Conservation (phyloP, 2,329 filamentous ascomycete species). For the Cercospora janseana region DNA sequence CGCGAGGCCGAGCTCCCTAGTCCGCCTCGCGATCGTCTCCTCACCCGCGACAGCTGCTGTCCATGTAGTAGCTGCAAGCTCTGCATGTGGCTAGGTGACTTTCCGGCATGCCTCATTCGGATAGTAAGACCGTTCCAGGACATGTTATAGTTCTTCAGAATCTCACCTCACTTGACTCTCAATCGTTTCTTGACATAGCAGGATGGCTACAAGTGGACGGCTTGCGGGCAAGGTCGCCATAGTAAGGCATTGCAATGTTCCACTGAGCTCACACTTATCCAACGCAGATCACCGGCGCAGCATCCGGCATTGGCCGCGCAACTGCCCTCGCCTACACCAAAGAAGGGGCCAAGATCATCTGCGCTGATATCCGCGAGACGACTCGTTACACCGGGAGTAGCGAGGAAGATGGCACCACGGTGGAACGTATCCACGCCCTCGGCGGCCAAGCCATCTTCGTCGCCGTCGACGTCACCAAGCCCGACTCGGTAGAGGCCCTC, state of each 20-base stretch:
- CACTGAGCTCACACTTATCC: not conserved
- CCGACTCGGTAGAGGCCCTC: slow-evolving; percentile 27
- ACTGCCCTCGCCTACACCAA: slow-evolving; percentile 30
- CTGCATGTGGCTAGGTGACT: not conserved
- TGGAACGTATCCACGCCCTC: slow-evolving; percentile 34
- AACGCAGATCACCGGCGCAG: slow-evolving; percentile 31
- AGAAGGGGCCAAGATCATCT: slow-evolving; percentile 33
- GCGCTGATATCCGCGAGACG: slow-evolving; percentile 31
- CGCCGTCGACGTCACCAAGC: slow-evolving; percentile 37
- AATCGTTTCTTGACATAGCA: not conserved
- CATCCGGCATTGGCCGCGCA: slow-evolving; percentile 32
- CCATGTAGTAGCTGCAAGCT: not conserved
- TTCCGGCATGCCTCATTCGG: not conserved
- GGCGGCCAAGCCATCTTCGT: slow-evolving; percentile 41
- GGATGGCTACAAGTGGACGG: slow-evolving; percentile 22
- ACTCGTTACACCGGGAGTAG: slow-evolving; percentile 19
- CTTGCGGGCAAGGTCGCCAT: slow-evolving; percentile 34
- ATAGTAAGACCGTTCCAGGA: not conserved
- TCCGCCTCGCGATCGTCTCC: not conserved
- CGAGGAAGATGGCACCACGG: slow-evolving; percentile 33
- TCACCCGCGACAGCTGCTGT: not conserved
- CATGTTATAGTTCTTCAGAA: not conserved
- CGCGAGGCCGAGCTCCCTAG: not conserved
- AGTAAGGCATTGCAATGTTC: slow-evolving; percentile 11
- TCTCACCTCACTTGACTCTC: not conserved